These are phyloP conservation scores for Vitis vinifera DNA, from an alignment of 164 flowering plant species.

Conservation along the genomic window DNA sequence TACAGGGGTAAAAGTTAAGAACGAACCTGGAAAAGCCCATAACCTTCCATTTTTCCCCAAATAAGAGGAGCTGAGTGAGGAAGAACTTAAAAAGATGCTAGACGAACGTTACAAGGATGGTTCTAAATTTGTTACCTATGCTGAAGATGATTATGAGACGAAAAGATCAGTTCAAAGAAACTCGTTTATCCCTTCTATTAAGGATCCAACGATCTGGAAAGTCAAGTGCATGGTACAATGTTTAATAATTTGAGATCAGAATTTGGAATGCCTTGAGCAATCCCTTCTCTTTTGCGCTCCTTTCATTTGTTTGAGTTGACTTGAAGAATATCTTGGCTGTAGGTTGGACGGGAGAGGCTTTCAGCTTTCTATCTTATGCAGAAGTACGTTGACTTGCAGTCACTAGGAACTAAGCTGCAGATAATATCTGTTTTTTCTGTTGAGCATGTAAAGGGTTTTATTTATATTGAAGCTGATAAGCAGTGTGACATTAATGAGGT, in stretches of 20 bases:
- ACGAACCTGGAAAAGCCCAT: constrained; percentile 32
- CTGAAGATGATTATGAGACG: constrained; percentile 48
- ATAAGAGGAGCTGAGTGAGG: constrained; percentile 71
- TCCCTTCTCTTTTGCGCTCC: background rate
- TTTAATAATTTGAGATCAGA: background rate
- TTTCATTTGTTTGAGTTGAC: background rate
- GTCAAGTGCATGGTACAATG: constrained; percentile 73
- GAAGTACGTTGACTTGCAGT: too few species aligned
- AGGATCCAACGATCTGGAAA: constrained; percentile 72
- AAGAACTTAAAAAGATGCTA: constrained; percentile 62
- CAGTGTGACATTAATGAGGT: too few species aligned
- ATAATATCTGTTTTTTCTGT: too few species aligned
- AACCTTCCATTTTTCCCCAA: constrained; percentile 53
- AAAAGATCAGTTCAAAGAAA: constrained; percentile 28
- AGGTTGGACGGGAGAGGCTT: too few species aligned
- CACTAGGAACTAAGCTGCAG: too few species aligned
- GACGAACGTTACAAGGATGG: constrained; percentile 56
- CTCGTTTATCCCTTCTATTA: constrained; percentile 22
- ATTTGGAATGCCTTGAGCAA: background rate
- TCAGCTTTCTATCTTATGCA: too few species aligned
- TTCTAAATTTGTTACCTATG: constrained; percentile 45
- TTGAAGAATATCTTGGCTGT: too few species aligned
- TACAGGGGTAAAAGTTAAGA: constrained; percentile 1
- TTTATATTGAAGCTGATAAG: too few species aligned
- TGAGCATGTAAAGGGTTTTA: too few species aligned